Evolutionary conservation across 495 filamentous ascomycete genomes (phyloP), one percentile per base, ranked within the genome.

Genomic region (Aspergillus sparsus): DNA sequence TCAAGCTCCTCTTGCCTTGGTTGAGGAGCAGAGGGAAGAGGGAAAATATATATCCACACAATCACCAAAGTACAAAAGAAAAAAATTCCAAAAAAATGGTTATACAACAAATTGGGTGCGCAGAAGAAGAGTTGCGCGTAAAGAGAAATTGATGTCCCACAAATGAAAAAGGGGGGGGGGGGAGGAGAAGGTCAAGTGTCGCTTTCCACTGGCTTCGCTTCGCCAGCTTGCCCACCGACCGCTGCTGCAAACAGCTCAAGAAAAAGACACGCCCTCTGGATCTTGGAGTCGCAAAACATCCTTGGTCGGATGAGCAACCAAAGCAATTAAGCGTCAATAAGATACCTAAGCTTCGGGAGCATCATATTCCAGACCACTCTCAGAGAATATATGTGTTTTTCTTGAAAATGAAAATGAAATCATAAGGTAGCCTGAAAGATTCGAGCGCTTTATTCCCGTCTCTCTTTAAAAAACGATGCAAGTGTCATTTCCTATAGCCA

Each of bases 401-500:
- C 18, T 49, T 42, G 49, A 49, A 58, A 49, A 39, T 58, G 50
- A 57, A 53, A 41, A 42, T 33, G 41, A 16, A 58, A 53, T 49
- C 55, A 54, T 44, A 18, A n/a, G 15, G 42, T 18, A 55, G 37
- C 47, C 50, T 36, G 54, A 15, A 60, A 51, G 10, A 50, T 53
- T 50, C 36, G 47, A 41, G 50, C 50, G 37, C 58, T 50, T 61
- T 10, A 37, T 27, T 27, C 52, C 53, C 62, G 35, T 34, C 34
- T 52, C 36, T 34, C 18, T 53, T 49, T 8, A 21, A 47, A 31
- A 46, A 44, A 52, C 53, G 45, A 9, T 46, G 51, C 35, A 46
- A 44, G 16, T n/a, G 18, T 42, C 49, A 37, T 37, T 36, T 53
- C 63, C 54, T 54, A 60, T 55, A 57, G 49, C 62, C 61, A 44